A percentile compares a stretch with the other conserved stretches of the same genome.
Conservation (phyloP, 2,329 filamentous ascomycete genomes). For the Trichoderma aggressivum region DNA sequence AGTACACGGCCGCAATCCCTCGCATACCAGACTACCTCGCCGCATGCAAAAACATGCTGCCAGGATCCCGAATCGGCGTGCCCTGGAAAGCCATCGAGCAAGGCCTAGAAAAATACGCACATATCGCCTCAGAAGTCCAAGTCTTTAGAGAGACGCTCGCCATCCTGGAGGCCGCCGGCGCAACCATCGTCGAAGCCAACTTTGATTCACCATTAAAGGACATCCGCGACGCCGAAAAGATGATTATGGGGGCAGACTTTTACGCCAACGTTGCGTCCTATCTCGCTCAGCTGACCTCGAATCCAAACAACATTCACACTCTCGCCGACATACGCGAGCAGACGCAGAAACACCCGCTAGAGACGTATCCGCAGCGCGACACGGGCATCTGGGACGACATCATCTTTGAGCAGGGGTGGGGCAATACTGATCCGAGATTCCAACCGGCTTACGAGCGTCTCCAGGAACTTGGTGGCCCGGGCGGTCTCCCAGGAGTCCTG, state of each 20-base stretch:
- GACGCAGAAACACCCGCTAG: constrained; percentile 49
- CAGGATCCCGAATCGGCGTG: constrained; percentile 59
- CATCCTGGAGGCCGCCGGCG: constrained; percentile 52
- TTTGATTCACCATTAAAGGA: constrained; percentile 18
- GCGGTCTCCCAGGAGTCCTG: constrained; percentile 59
- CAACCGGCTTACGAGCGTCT: constrained; percentile 46
- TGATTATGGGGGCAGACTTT: constrained; percentile 59
- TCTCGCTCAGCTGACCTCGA: constrained; percentile 52
- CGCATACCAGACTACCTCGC: constrained; percentile 55
- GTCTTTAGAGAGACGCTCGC: constrained; percentile 54
- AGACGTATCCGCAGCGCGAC: constrained; percentile 61
- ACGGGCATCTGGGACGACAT: constrained; percentile 54
- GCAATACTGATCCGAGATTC: constrained; percentile 55
- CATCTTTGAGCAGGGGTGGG: constrained; percentile 43
- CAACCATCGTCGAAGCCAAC: constrained; percentile 56
- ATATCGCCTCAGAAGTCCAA: constrained; percentile 31
- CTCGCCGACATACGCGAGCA: constrained; percentile 53
- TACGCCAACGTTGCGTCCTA: constrained; percentile 53
- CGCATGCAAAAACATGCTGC: constrained; percentile 53
- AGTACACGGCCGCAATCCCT: constrained; percentile 50
- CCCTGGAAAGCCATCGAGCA: constrained; percentile 56
- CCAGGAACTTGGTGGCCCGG: constrained; percentile 53
- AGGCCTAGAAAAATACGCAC: constrained; percentile 11
- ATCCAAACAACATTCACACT: constrained; percentile 49
- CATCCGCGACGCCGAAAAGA: constrained; percentile 17